These are phyloP conservation scores for Pseudogymnoascus verrucosus DNA, from an alignment of 2,329 filamentous ascomycete genomes.

Conservation along the genomic window DNA sequence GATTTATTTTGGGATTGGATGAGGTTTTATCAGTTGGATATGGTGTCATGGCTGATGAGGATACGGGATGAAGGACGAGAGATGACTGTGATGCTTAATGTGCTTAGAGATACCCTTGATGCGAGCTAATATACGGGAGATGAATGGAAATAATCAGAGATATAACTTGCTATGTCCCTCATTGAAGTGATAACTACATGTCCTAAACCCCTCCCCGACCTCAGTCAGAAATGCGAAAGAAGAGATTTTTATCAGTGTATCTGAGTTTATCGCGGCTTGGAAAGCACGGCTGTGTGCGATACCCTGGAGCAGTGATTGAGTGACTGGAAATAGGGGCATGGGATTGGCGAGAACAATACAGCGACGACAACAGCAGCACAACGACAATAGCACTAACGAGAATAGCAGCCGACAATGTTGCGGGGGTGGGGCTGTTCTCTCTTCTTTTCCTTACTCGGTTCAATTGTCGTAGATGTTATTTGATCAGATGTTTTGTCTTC, in stretches of 20 bases:
- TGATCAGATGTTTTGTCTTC: not conserved
- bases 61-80: not conserved
- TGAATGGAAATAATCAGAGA: slow-evolving; percentile 1
- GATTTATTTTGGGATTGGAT: not conserved
- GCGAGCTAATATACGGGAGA: not conserved
- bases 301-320: no score
- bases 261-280: no score
- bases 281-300: no score
- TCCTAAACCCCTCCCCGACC: not conserved
- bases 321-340: not conserved
- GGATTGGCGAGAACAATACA: not conserved
- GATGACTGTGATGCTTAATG: slow-evolving; percentile 4
- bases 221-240: not conserved
- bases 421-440: no score
- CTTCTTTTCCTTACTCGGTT: not conserved
- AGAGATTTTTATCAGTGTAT: not conserved
- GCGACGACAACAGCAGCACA: no score
- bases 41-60: not conserved
- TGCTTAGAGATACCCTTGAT: slow-evolving; percentile 5
- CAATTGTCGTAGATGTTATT: not conserved
- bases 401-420: not conserved
- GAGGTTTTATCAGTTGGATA: not conserved
- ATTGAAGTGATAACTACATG: not conserved
- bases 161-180: not conserved
- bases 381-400: not conserved